phyloP scores from a whole-genome alignment of 2,329 filamentous ascomycete genomes.

The Colletotrichum destructivum region DNA sequence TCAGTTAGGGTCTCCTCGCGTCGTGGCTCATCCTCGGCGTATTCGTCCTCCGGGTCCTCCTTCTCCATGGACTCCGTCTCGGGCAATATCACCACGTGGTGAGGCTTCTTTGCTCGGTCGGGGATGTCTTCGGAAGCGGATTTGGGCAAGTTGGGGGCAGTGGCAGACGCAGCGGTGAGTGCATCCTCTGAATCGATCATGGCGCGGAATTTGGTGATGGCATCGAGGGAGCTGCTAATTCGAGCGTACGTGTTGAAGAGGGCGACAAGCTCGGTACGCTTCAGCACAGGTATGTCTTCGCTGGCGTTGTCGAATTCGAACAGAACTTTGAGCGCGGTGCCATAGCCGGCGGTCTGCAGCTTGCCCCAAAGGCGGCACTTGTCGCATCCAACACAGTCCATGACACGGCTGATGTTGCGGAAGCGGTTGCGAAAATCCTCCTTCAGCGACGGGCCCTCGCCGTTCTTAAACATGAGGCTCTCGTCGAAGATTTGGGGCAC shows the following conservation, averaged over 20 bases:
- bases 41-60: conserved; percentile 52
- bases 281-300: conserved; percentile 78
- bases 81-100: conserved; percentile 53
- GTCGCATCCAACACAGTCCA: conserved; percentile 99
- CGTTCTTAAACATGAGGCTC: conserved; percentile 91
- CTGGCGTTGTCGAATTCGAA: conserved; percentile 88
- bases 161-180: conserved; percentile 44
- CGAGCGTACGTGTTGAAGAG: conserved; percentile 94
- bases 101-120: conserved; percentile 61
- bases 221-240: conserved; percentile 84
- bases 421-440: conserved; percentile 98
- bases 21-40: conserved; percentile 50
- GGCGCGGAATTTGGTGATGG: conserved; percentile 79
- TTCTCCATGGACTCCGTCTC: conserved; percentile 49
- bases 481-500: conserved; percentile 93
- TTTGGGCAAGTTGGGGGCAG: conserved; percentile 45
- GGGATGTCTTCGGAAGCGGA: conserved; percentile 43
- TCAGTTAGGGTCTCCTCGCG: conserved; percentile 64
- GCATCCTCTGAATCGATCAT: conserved; percentile 63
- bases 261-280: conserved; percentile 93
- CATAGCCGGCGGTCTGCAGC: conserved; percentile 94
- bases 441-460: conserved; percentile 83
- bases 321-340: conserved; percentile 93
- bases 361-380: conserved; percentile 99
- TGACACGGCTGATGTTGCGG: conserved; percentile 94